phyloP scores from a whole-genome alignment of 1,139 yeast genomes.

The Candida neerlandica region DNA sequence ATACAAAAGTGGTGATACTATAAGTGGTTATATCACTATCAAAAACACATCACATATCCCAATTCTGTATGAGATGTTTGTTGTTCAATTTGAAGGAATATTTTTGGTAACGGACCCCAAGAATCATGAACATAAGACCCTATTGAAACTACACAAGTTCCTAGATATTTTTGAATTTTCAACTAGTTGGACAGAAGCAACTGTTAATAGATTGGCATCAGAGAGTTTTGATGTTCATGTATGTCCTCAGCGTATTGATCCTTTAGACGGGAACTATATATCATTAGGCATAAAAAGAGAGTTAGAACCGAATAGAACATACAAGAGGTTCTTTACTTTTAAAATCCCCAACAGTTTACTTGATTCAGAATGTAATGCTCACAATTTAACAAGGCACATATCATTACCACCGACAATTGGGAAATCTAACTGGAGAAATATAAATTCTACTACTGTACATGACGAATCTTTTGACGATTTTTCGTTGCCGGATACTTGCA shows the following conservation, averaged over 20 bases:
- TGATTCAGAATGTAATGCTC: conserved; percentile 41
- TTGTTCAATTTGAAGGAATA: conserved; percentile 44
- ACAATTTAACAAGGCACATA: conserved; percentile 36
- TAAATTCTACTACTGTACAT: conserved; percentile 8
- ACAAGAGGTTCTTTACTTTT: conserved; percentile 47
- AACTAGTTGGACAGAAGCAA: conserved; percentile 39
- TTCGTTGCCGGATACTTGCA: conserved; percentile 29
- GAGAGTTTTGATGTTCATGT: conserved; percentile 22
- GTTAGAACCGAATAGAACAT: conserved; percentile 30
- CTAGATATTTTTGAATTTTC: conserved; percentile 49
- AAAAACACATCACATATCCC: conserved; percentile 27
- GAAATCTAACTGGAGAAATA: conserved; percentile 18
- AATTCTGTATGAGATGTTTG: conserved; percentile 45
- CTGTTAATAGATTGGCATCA: conserved; percentile 35
- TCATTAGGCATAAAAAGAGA: conserved; percentile 28
- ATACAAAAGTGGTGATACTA: conserved; percentile 43
- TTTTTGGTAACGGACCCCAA: conserved; percentile 21
- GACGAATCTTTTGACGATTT: conserved; percentile 24
- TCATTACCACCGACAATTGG: conserved; percentile 46
- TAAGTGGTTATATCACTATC: conserved; percentile 41
- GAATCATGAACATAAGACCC: conserved; percentile 16
- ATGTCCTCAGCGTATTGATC: conserved; percentile 25
- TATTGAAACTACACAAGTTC: conserved; percentile 18
- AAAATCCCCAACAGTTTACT: conserved; percentile 41
- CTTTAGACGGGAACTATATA: conserved; percentile 30